These are phyloP conservation scores for Collybia sordida DNA, from an alignment of 768 basidiomycete genomes.

Conservation along the genomic window DNA sequence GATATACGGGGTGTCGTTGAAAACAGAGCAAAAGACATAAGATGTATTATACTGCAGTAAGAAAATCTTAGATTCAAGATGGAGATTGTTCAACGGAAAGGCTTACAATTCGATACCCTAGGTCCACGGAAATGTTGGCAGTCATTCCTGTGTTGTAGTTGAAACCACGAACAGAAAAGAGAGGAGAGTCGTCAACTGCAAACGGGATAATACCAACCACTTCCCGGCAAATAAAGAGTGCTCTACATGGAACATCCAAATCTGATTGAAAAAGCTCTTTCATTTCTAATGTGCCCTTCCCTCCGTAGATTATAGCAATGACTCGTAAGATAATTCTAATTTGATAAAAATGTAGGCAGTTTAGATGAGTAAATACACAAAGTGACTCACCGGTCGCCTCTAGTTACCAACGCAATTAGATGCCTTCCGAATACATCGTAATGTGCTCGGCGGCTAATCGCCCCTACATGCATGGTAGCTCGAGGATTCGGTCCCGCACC, in stretches of 20 bases:
- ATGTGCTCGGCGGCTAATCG: background rate
- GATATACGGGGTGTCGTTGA: background rate
- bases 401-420: slow-evolving; percentile 1
- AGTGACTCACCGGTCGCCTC: background rate
- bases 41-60: background rate
- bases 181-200: background rate
- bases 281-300: background rate
- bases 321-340: background rate
- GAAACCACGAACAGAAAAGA: background rate
- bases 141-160: background rate
- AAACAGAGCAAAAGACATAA: background rate
- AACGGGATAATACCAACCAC: slow-evolving; percentile 6
- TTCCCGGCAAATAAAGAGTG: slow-evolving; percentile 6
- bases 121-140: background rate
- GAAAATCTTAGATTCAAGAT: no score
- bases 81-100: background rate
- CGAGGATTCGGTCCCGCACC: background rate
- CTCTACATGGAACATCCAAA: background rate
- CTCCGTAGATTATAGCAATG: slow-evolving; percentile 1
- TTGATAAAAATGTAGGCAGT: background rate
- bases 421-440: slow-evolving; percentile 6
- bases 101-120: slow-evolving; percentile 1
- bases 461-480: background rate
- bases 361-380: background rate
- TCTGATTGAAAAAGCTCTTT: background rate